Percentiles rank a stretch among this genome's conserved stretches.
phyloP scores from a whole-genome alignment of 164 flowering plant species.

The Chimonanthus praecox region DNA sequence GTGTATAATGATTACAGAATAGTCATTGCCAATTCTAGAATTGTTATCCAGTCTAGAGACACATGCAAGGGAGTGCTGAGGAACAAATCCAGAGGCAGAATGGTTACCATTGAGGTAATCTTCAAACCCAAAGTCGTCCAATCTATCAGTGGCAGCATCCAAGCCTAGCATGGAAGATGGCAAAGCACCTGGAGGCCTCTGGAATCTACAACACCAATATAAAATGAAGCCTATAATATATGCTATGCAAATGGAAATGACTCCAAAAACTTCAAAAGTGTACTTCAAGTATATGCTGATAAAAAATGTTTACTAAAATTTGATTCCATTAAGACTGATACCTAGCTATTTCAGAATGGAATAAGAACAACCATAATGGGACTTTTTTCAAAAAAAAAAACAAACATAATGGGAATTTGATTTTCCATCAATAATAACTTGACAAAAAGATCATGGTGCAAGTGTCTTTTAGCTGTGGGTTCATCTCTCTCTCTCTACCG shows the following conservation, averaged over 20 bases:
- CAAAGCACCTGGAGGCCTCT: constrained; percentile 84
- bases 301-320: not conserved
- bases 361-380: no score
- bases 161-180: constrained; percentile 88
- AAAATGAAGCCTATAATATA: not conserved
- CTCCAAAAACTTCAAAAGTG: not conserved
- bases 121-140: constrained; percentile 78
- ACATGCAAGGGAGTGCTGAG: not conserved
- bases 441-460: no score
- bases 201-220: constrained; percentile 44
- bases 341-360: no score
- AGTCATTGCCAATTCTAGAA: no score
- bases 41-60: no score
- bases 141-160: constrained; percentile 73
- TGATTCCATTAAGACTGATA: no score
- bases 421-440: no score
- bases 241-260: not conserved
- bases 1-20: no score
- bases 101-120: constrained; percentile 76
- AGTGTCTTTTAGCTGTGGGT: no score
- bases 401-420: no score
- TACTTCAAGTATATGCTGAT: not conserved
- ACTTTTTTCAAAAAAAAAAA: no score
- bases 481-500: no score
- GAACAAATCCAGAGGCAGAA: not conserved